Evolutionary conservation across 139 green algal species (phyloP).

Genomic region (Pleodorina starrii): DNA sequence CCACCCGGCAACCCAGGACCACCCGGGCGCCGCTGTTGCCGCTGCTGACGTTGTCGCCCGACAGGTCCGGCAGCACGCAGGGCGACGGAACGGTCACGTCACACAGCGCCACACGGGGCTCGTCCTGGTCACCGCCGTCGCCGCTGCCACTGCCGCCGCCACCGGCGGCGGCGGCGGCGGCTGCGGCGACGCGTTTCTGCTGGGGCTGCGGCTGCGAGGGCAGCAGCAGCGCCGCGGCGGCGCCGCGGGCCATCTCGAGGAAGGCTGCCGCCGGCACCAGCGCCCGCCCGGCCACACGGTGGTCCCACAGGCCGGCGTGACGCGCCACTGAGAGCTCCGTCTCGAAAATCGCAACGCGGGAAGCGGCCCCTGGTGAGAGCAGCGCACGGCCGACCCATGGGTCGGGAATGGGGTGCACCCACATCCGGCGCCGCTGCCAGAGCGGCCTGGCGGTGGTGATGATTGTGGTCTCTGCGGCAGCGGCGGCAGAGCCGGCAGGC

Average conservation of each 20-base stretch:
- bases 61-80: conserved; percentile 40
- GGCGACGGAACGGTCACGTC: conserved; percentile 65
- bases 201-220: background rate
- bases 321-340: conserved; percentile 24
- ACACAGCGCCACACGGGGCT: conserved; percentile 23
- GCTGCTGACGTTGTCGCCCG: background rate
- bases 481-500: background rate
- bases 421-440: conserved; percentile 44
- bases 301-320: conserved; percentile 72
- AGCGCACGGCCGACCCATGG: background rate
- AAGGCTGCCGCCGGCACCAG: conserved; percentile 80
- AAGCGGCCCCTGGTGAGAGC: background rate
- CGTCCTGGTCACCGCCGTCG: background rate
- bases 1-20: conserved; percentile 18
- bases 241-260: conserved; percentile 64
- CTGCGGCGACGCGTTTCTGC: background rate
- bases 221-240: background rate
- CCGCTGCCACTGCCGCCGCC: background rate
- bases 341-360: conserved; percentile 48
- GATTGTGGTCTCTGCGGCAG: background rate
- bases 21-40: background rate
- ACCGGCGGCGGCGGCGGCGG: background rate
- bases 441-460: background rate
- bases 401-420: conserved; percentile 49
- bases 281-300: conserved; percentile 69